Conservation (phyloP, 1,284 basidiomycete species). For the Marasmius tenuissimus region DNA sequence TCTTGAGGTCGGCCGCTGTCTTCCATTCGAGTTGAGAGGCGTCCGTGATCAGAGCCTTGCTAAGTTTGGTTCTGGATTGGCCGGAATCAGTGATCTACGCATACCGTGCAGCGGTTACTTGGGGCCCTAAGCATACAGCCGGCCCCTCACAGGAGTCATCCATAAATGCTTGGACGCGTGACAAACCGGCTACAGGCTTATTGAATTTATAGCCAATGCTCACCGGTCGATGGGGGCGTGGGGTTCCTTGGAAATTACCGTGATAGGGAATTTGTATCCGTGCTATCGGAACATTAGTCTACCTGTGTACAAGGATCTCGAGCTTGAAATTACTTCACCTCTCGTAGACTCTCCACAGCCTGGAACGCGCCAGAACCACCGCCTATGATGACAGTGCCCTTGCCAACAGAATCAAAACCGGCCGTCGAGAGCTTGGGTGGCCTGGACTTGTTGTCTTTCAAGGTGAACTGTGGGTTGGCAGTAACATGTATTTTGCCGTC, state of each 20-base stretch:
- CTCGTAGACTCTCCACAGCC: slow-evolving; percentile 81
- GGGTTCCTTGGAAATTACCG: slow-evolving; percentile 77
- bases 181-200: no score
- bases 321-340: slow-evolving; percentile 44
- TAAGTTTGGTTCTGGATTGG: slow-evolving; percentile 75
- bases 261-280: slow-evolving; percentile 78
- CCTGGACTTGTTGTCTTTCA: slow-evolving; percentile 69
- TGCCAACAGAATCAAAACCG: slow-evolving; percentile 38
- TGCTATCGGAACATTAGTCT: slow-evolving; percentile 42
- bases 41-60: slow-evolving; percentile 84
- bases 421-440: slow-evolving; percentile 51
- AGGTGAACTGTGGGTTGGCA: slow-evolving; percentile 67
- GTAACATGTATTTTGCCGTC: slow-evolving; percentile 82
- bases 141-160: no score
- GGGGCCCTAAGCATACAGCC: no score
- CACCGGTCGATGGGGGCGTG: slow-evolving; percentile 87
- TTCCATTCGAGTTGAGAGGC: slow-evolving; percentile 77
- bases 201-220: slow-evolving; percentile 6
- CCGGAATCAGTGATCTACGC: slow-evolving; percentile 7
- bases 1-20: slow-evolving; percentile 71
- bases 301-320: not conserved
- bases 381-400: slow-evolving; percentile 83
- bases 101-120: not conserved
- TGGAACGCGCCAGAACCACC: slow-evolving; percentile 85
- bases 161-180: no score